These are phyloP conservation scores for Graphilbum fragrans DNA, from an alignment of 2,329 filamentous ascomycete genomes.

Conservation along the genomic window DNA sequence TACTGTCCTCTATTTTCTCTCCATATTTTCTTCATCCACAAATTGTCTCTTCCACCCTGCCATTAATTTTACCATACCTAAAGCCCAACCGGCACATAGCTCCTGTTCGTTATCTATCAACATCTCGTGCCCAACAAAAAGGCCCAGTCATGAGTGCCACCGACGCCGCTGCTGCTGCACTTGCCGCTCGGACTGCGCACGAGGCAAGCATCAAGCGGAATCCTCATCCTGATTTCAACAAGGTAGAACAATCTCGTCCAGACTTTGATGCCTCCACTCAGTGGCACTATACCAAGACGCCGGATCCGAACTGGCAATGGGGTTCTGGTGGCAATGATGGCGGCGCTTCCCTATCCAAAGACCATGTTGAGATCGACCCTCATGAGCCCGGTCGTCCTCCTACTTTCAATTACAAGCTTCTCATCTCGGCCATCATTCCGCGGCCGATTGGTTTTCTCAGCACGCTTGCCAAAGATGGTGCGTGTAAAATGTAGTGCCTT, in stretches of 20 bases:
- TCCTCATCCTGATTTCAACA: slow-evolving; percentile 64
- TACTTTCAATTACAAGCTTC: slow-evolving; percentile 77
- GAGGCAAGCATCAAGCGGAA: slow-evolving; percentile 39
- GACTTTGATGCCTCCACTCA: slow-evolving; percentile 31
- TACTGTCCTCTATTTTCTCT: no score
- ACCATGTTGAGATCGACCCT: slow-evolving; percentile 71
- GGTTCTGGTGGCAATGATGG: slow-evolving; percentile 52
- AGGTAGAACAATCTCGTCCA: slow-evolving; percentile 53
- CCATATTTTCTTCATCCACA: no score
- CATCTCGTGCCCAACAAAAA: background rate
- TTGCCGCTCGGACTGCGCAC: slow-evolving; percentile 5
- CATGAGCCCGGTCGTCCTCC: slow-evolving; percentile 56
- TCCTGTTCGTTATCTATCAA: background rate
- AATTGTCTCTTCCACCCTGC: no score
- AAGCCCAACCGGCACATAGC: no score
- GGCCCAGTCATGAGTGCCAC: background rate
- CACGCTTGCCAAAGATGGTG: slow-evolving; percentile 45
- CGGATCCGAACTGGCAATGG: slow-evolving; percentile 51
- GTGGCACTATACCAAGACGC: slow-evolving; percentile 50
- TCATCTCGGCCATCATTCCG: slow-evolving; percentile 74
- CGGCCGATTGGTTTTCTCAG: slow-evolving; percentile 62
- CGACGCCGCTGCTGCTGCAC: background rate
- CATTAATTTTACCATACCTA: no score
- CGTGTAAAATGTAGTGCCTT: no score
- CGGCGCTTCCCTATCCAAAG: slow-evolving; percentile 21